Evolutionary conservation across 148 eudicot genomes (phyloP).

Genomic region (Euryodendron excelsum): DNA sequence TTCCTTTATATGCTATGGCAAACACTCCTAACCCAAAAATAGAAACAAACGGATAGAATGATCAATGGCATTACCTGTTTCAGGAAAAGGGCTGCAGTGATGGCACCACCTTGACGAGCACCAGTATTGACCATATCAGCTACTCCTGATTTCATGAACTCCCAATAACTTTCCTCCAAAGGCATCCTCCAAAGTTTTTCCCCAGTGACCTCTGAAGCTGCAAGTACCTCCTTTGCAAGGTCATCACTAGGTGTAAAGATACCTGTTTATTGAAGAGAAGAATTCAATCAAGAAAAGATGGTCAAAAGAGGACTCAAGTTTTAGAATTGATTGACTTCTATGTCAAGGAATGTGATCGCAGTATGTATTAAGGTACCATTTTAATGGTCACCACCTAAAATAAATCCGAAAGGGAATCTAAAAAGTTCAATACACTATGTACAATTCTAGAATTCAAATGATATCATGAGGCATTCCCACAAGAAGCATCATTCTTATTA

Average conservation of each 20-base stretch:
- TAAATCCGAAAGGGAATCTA: background rate
- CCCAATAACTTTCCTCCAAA: slow-evolving; percentile 93
- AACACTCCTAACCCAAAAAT: background rate
- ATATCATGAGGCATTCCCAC: background rate
- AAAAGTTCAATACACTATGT: background rate
- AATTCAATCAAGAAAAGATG: background rate
- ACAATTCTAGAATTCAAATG: background rate
- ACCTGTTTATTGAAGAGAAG: slow-evolving; percentile 37
- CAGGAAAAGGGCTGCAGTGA: slow-evolving; percentile 88
- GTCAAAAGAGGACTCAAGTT: background rate
- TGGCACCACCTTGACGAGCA: slow-evolving; percentile 90
- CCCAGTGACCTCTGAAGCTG: slow-evolving; percentile 72
- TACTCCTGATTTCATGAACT: slow-evolving; percentile 85
- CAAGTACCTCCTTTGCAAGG: slow-evolving; percentile 73
- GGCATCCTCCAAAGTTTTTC: slow-evolving; percentile 97
- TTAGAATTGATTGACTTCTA: background rate
- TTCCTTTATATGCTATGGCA: background rate
- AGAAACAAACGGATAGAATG: background rate
- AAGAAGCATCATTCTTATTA: background rate
- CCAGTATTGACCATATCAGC: slow-evolving; percentile 99
- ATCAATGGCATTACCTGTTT: slow-evolving; percentile 58
- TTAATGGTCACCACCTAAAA: slow-evolving; percentile 4
- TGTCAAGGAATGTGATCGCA: background rate
- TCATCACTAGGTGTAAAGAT: slow-evolving; percentile 82
- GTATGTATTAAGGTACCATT: background rate